Percentiles rank a stretch among this genome's conserved stretches.
Evolutionary conservation across 768 basidiomycete species (phyloP).

Genomic region (Crassisporium funariophilum): DNA sequence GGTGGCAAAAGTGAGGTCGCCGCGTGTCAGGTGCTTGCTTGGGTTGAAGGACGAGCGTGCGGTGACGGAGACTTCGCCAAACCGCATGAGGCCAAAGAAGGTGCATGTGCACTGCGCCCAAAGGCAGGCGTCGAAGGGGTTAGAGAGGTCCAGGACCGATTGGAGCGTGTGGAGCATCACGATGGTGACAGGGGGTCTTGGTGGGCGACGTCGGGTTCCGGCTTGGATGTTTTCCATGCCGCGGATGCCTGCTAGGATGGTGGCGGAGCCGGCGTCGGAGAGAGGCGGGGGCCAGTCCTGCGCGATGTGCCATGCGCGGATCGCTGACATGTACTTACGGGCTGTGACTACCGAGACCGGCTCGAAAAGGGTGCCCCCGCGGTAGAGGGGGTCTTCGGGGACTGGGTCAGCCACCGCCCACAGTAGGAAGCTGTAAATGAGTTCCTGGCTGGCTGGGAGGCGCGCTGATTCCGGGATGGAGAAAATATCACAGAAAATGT

Average conservation of each 20-base stretch:
- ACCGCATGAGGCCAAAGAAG: conserved; percentile 42
- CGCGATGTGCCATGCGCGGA: conserved; percentile 39
- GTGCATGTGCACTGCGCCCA: conserved; percentile 38
- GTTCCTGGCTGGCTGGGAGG: conserved; percentile 21
- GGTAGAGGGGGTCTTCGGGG: conserved; percentile 4
- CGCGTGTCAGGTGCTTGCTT: conserved; percentile 24
- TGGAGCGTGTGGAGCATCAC: conserved; percentile 29
- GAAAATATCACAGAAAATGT: conserved; percentile 24
- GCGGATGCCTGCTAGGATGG: conserved; percentile 30
- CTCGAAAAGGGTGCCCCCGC: conserved; percentile 26
- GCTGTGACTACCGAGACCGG: conserved; percentile 26
- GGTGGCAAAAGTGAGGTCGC: conserved; percentile 14
- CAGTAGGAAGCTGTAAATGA: conserved; percentile 36
- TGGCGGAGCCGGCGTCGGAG: conserved; percentile 11
- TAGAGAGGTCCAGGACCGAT: conserved; percentile 17
- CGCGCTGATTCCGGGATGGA: conserved; percentile 16
- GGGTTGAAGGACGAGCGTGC: conserved; percentile 21
- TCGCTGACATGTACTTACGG: conserved; percentile 36
- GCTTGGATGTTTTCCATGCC: conserved; percentile 28
- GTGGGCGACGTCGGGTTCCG: conserved; percentile 13
- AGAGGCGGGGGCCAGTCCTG: conserved; percentile 41
- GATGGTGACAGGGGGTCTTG: conserved; percentile 34
- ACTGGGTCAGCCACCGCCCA: conserved; percentile 37
- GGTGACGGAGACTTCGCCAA: conserved; percentile 37
- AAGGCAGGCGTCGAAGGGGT: conserved; percentile 41